A percentile compares a stretch with the other conserved stretches of the same genome.
These are phyloP conservation scores for Talaromyces rugulosus DNA, from an alignment of 2,329 filamentous ascomycete species.

Conservation along the genomic window DNA sequence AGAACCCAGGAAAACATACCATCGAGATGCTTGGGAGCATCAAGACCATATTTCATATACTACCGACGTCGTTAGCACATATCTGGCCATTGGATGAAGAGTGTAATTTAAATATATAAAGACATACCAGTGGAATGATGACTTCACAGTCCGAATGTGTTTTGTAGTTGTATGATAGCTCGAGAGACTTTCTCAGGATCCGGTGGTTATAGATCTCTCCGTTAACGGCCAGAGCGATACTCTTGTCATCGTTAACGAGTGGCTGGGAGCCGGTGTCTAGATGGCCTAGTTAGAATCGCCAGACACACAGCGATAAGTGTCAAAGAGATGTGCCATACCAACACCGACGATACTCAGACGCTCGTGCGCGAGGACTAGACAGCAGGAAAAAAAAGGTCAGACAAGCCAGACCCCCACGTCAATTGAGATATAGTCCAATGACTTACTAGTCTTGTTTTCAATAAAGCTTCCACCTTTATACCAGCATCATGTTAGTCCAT, in stretches of 20 bases:
- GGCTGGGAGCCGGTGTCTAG: constrained; percentile 93
- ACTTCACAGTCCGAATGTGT: constrained; percentile 98
- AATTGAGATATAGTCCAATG: constrained; percentile 29
- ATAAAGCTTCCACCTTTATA: constrained; percentile 76
- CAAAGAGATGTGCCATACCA: constrained; percentile 54
- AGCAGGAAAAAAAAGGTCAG: constrained; percentile 20
- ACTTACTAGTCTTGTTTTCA: constrained; percentile 79
- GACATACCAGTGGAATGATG: constrained; percentile 85
- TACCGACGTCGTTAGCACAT: constrained; percentile 32
- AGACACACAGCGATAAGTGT: not conserved
- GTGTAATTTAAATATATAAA: not conserved
- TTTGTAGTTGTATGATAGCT: constrained; percentile 90
- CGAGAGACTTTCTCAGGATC: constrained; percentile 81
- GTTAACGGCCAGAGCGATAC: constrained; percentile 90
- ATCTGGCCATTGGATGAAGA: not conserved
- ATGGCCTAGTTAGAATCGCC: not conserved
- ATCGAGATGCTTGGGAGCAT: constrained; percentile 89
- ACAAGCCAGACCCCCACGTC: not conserved
- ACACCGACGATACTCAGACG: constrained; percentile 96
- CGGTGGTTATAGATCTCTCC: constrained; percentile 99
- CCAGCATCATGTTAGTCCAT: constrained; percentile 16
- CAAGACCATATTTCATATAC: constrained; percentile 89
- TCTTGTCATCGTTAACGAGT: constrained; percentile 84
- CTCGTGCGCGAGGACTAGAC: constrained; percentile 86
- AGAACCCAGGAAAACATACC: constrained; percentile 99